Evolutionary conservation across 257 asterid species (phyloP).

Genomic region (Lycium barbarum): DNA sequence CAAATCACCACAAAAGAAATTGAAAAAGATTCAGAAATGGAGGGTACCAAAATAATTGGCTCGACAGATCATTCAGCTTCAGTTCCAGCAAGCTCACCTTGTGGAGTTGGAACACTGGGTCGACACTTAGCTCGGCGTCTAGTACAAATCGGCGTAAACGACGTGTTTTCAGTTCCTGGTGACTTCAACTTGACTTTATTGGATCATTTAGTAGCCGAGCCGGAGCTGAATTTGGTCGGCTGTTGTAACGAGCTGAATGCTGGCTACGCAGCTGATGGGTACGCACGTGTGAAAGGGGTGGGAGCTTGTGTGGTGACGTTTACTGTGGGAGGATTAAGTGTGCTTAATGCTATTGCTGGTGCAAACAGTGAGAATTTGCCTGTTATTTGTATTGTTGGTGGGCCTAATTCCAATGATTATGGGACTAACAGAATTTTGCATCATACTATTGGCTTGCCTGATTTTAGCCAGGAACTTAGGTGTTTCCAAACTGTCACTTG

Average conservation of each 20-base stretch:
- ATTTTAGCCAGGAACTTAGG: conserved; percentile 71
- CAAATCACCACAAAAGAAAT: neutral
- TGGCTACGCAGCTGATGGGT: conserved; percentile 82
- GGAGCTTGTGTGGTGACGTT: conserved; percentile 86
- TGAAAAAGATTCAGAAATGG: conserved; percentile 39
- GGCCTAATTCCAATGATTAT: conserved; percentile 80
- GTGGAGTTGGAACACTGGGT: conserved; percentile 56
- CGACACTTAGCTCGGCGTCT: conserved; percentile 71
- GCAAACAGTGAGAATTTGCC: conserved; percentile 86
- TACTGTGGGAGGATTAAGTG: conserved; percentile 83
- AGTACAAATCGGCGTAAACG: conserved; percentile 70
- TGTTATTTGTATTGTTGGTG: conserved; percentile 78
- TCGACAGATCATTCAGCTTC: conserved; percentile 34
- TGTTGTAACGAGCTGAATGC: conserved; percentile 88
- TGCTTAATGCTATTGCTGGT: conserved; percentile 81
- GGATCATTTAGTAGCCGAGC: conserved; percentile 73
- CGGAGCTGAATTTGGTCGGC: conserved; percentile 68
- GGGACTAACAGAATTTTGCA: conserved; percentile 50
- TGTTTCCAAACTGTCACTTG: conserved; percentile 81
- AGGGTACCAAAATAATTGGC: conserved; percentile 27
- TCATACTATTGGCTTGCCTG: conserved; percentile 76
- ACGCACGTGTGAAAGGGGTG: conserved; percentile 73
- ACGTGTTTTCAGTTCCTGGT: conserved; percentile 81
- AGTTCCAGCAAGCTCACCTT: conserved; percentile 17
- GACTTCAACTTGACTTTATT: conserved; percentile 70